Evolutionary conservation across 2,329 filamentous ascomycete species (phyloP).

Genomic region (Claviceps fusiformis): DNA sequence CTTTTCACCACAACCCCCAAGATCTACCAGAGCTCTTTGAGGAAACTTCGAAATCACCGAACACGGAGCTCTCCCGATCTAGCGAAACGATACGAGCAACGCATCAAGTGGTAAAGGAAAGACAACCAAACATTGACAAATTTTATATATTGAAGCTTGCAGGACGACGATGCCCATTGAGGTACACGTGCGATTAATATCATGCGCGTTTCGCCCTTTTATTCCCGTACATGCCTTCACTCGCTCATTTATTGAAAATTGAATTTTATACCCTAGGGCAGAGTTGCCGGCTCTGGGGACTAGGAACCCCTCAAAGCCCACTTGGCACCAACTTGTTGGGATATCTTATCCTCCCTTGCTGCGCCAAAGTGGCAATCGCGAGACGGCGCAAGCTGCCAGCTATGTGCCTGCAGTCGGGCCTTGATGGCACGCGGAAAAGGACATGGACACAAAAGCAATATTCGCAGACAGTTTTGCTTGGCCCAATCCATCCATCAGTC

Average conservation of each 20-base stretch:
- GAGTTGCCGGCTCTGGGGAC: not conserved
- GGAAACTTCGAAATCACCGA: not conserved
- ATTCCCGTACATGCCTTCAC: not conserved
- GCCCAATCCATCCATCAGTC: not conserved
- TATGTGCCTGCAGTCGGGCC: not conserved
- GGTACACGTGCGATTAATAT: not conserved
- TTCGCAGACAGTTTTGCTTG: not conserved
- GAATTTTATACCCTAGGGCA: not conserved
- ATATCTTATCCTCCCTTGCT: not conserved
- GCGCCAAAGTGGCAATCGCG: not conserved
- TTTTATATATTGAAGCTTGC: too few species aligned
- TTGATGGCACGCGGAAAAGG: not conserved
- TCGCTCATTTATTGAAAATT: constrained; percentile 3
- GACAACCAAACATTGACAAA: not conserved
- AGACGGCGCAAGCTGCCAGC: not conserved
- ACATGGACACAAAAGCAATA: not conserved
- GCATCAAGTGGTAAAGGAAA: not conserved
- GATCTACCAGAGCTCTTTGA: not conserved
- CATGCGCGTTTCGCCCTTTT: not conserved
- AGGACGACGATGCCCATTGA: too few species aligned
- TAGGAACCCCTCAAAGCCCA: not conserved
- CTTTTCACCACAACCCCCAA: not conserved
- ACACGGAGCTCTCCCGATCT: not conserved
- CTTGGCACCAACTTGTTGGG: not conserved
- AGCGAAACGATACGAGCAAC: not conserved